Percentiles rank a stretch among this genome's conserved stretches.
These are phyloP conservation scores for Arthrobotrys iridis DNA, from an alignment of 2,329 filamentous ascomycete genomes.

Conservation along the genomic window DNA sequence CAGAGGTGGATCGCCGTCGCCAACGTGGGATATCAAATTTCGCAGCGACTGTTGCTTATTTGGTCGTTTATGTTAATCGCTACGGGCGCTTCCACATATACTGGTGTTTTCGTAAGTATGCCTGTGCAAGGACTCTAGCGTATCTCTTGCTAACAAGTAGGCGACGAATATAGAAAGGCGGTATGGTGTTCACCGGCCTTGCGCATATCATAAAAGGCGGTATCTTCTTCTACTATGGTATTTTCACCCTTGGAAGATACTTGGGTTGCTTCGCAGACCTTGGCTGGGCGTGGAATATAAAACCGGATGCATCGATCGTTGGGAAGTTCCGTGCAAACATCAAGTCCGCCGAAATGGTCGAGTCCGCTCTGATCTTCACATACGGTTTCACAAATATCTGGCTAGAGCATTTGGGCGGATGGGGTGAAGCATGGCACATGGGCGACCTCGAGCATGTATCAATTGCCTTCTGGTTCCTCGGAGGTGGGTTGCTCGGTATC, in stretches of 20 bases:
- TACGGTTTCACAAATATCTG: constrained; percentile 85
- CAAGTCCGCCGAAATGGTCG: constrained; percentile 85
- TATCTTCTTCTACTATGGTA: constrained; percentile 92
- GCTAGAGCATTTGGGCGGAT: constrained; percentile 82
- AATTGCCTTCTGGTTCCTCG: constrained; percentile 92
- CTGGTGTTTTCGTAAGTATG: constrained; percentile 80
- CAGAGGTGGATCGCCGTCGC: constrained; percentile 60
- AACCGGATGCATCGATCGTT: constrained; percentile 67
- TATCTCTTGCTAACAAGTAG: background rate
- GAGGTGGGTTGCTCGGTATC: constrained; percentile 88
- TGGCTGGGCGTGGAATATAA: constrained; percentile 86
- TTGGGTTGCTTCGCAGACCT: constrained; percentile 88
- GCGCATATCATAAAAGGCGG: constrained; percentile 95
- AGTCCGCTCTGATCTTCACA: constrained; percentile 84
- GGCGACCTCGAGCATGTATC: constrained; percentile 90
- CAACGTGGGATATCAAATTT: constrained; percentile 70
- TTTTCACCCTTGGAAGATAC: constrained; percentile 88
- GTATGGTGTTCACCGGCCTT: constrained; percentile 79
- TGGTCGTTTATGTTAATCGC: constrained; percentile 78
- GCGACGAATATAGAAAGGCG: constrained; percentile 68
- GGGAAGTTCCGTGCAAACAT: constrained; percentile 71
- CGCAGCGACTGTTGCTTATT: constrained; percentile 80
- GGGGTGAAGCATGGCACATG: constrained; percentile 76
- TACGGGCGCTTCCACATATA: constrained; percentile 79
- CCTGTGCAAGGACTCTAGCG: background rate